phyloP scores from a whole-genome alignment of 805 yeast genomes.

The Kluyveromyces wickerhamii region DNA sequence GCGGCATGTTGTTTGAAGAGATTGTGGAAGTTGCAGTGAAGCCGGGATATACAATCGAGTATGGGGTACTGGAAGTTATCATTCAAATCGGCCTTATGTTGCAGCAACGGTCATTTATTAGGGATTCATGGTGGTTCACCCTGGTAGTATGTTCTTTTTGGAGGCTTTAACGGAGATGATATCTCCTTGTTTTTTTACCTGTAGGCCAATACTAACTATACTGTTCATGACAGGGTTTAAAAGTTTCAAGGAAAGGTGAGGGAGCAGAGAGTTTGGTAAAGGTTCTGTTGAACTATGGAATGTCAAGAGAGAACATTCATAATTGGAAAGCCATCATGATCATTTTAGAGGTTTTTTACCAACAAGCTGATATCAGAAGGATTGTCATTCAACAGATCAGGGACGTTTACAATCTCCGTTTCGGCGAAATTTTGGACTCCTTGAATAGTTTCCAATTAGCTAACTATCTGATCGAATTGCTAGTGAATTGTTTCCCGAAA shows the following conservation, averaged over 20 bases:
- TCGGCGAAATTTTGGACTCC: constrained; percentile 14
- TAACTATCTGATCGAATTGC: constrained; percentile 13
- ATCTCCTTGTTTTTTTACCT: constrained; percentile 4
- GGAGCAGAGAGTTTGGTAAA: constrained; percentile 8
- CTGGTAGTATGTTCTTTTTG: not conserved
- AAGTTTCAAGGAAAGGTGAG: constrained; percentile 9
- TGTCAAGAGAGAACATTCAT: constrained; percentile 8
- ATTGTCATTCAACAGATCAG: constrained; percentile 10
- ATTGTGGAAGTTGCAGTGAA: not conserved
- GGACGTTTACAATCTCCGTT: constrained; percentile 7
- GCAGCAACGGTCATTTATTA: constrained; percentile 2
- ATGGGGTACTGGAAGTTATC: constrained; percentile 2
- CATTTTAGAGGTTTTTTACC: constrained; percentile 9
- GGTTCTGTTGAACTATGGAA: constrained; percentile 11
- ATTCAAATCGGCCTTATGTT: constrained; percentile 3
- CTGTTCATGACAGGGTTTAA: constrained; percentile 9
- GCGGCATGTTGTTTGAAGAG: constrained; percentile 3
- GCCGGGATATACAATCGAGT: constrained; percentile 1
- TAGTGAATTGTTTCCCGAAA: constrained; percentile 16
- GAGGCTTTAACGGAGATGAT: too few species aligned
- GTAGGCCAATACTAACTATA: too few species aligned
- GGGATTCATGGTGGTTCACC: constrained; percentile 5
- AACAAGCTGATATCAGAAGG: constrained; percentile 10
- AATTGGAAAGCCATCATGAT: constrained; percentile 19
- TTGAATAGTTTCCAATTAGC: constrained; percentile 17